Percentiles rank a stretch among this genome's conserved stretches.
Conservation (phyloP, 352 stramenopile species). For the Phytophthora crassamura region DNA sequence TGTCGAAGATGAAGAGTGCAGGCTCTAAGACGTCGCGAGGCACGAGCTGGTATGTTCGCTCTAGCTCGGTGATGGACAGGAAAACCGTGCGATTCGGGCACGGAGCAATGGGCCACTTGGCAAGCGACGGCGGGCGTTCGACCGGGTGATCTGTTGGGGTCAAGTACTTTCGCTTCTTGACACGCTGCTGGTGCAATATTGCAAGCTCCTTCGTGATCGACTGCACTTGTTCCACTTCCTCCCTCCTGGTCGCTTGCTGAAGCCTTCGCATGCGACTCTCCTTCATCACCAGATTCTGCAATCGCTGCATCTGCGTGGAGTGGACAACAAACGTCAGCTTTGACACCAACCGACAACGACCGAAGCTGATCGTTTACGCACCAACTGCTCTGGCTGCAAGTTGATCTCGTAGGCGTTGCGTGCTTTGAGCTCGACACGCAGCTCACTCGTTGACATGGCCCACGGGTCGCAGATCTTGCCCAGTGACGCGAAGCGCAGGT, state of each 20-base stretch:
- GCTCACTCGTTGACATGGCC: conserved; percentile 81
- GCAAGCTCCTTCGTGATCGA: conserved; percentile 65
- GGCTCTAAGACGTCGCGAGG: conserved; percentile 72
- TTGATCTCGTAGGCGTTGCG: conserved; percentile 70
- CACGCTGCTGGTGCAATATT: conserved; percentile 34
- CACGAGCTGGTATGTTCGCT: conserved; percentile 66
- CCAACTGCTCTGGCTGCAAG: conserved; percentile 71
- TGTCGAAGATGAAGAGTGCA: conserved; percentile 72
- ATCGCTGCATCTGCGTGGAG: conserved; percentile 54
- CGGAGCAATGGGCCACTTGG: conserved; percentile 60
- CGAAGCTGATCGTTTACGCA: conserved; percentile 32
- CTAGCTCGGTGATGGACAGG: conserved; percentile 70
- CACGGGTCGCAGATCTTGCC: conserved; percentile 74
- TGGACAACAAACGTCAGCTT: not conserved
- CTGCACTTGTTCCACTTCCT: conserved; percentile 53
- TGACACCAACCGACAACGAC: not conserved
- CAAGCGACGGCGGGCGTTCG: conserved; percentile 53
- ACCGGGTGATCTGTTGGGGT: conserved; percentile 18
- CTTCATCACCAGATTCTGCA: conserved; percentile 65
- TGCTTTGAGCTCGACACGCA: conserved; percentile 61
- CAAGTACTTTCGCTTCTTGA: conserved; percentile 25
- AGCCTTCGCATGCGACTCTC: conserved; percentile 74
- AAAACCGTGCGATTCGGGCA: conserved; percentile 70
- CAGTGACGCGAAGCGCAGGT: conserved; percentile 68
- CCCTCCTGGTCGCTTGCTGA: conserved; percentile 66